Evolutionary conservation across 805 yeast genomes (phyloP), one percentile per base, ranked within the genome.

Genomic region (Tetrapisispora pingtungensis): DNA sequence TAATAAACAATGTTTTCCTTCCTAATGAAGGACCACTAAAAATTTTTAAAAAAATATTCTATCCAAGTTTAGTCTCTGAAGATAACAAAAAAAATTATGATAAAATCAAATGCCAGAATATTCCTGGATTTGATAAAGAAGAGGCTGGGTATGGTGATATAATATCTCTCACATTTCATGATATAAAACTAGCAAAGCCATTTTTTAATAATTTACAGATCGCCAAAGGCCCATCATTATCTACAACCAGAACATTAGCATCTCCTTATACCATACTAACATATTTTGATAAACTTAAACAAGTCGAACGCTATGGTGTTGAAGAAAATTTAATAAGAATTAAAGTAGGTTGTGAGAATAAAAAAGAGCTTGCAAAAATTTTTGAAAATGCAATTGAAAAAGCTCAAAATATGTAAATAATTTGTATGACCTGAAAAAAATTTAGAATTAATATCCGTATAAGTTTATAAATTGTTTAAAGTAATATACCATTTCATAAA

Each of bases 231-330:
- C 96, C 96, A 3, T 81, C 93, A 14, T 71, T 88, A 52, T 96
- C 96, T 12, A 86, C 96, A 0, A 88, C 84, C 64, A 85, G 86
- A 67, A 60, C 64, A 6, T 69, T 88, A 53, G 88, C 88, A 5
- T 88, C 95, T 59, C 96, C 97, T 8, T 89, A 89, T 64, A 74
- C 95, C 7, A 75, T 89, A 39, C 69, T 89, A 47, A 95, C 95
- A 3, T 96, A 88, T 61, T 86, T 78, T 62, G 73, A 71, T 44
- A 96, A 88, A 62, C 66, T 87, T 45, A 90, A 85, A 47, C 87
- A 80, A 56, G 81, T 84, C 19, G 84, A 74, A 41, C 69, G 77
- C 54, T 88, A 86, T 81, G 95, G 93, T 1, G 85, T 88, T 28
- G 95, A 85, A 58, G 68, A 79, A 47, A 74, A 81, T 57, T 66